These are phyloP conservation scores for Buddleja alternifolia DNA, from an alignment of 257 asterid species.

Conservation along the genomic window DNA sequence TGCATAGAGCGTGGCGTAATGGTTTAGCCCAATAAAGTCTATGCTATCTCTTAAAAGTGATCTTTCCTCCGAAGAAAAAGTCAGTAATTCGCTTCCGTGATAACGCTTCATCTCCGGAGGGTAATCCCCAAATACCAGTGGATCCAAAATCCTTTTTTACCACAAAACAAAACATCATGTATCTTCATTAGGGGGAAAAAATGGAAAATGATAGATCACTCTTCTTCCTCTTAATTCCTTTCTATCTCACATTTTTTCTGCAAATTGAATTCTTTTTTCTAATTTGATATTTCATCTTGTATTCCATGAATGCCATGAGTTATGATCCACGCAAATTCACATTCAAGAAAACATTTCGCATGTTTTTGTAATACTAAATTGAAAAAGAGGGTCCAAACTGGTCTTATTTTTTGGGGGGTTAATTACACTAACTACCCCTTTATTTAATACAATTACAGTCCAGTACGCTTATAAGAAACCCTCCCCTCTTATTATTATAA, in stretches of 20 bases:
- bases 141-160: conserved; percentile 47
- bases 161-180: neutral
- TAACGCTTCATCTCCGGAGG: conserved; percentile 54
- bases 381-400: too few species aligned
- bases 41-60: conserved; percentile 35
- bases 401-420: too few species aligned
- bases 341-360: too few species aligned
- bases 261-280: too few species aligned
- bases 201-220: neutral
- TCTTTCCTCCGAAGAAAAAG: conserved; percentile 46
- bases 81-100: conserved; percentile 43
- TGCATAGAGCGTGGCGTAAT: conserved; percentile 50
- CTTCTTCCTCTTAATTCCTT: neutral
- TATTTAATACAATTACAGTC: too few species aligned
- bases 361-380: too few species aligned
- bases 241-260: neutral
- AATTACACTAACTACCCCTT: too few species aligned
- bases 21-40: conserved; percentile 57
- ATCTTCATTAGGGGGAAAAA: neutral
- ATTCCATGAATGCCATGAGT: too few species aligned
- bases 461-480: too few species aligned
- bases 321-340: too few species aligned
- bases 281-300: too few species aligned
- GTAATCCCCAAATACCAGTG: conserved; percentile 49
- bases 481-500: too few species aligned